These are phyloP conservation scores for Apophysomyces trapeziformis DNA, from an alignment of 371 early-diverging fungal species.

Conservation along the genomic window DNA sequence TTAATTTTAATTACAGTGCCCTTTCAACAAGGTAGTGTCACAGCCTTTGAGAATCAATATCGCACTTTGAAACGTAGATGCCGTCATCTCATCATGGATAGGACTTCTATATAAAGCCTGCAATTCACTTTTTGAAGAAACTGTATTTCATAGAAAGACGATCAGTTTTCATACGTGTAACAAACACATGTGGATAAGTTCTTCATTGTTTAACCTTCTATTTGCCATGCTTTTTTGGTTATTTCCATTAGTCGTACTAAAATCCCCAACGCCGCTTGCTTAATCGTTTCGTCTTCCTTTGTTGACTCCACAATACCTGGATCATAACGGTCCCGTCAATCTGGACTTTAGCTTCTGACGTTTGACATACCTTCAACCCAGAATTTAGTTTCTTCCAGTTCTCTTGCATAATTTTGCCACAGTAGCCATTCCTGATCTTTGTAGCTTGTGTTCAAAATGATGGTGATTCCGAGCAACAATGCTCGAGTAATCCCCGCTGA, in stretches of 20 bases:
- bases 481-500: conserved; percentile 33
- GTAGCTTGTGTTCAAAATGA: conserved; percentile 39
- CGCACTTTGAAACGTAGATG: too few species aligned
- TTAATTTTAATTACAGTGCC: not conserved
- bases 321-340: not conserved
- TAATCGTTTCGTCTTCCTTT: conserved; percentile 18
- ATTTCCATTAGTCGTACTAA: conserved; percentile 20
- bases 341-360: conserved; percentile 5
- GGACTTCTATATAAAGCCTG: too few species aligned
- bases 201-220: not conserved
- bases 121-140: too few species aligned
- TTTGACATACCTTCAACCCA: conserved; percentile 45
- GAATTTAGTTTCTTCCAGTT: conserved; percentile 35
- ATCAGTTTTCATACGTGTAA: not conserved
- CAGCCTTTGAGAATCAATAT: too few species aligned
- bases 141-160: not conserved
- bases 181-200: not conserved
- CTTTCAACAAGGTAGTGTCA: too few species aligned
- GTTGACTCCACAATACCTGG: conserved; percentile 20
- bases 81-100: too few species aligned
- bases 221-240: conserved; percentile 14
- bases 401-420: conserved; percentile 33
- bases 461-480: conserved; percentile 41
- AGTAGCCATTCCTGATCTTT: conserved; percentile 34
- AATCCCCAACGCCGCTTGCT: conserved; percentile 17